A percentile compares a stretch with the other conserved stretches of the same genome.
phyloP scores from a whole-genome alignment of 2,329 filamentous ascomycete genomes.

The Malbranchea zuffiana region DNA sequence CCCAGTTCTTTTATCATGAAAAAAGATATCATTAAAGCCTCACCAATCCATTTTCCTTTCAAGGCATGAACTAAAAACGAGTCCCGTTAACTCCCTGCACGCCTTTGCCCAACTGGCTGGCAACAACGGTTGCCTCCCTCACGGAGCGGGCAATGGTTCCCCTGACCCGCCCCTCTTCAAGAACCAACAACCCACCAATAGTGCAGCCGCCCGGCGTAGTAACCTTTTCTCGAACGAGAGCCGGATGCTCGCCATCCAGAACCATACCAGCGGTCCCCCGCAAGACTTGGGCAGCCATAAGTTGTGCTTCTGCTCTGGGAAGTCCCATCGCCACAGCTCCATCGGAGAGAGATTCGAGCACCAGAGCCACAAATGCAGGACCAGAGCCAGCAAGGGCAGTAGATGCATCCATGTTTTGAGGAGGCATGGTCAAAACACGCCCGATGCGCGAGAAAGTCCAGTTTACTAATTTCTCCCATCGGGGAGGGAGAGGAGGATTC shows the following conservation, averaged over 20 bases:
- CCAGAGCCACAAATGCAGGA: slow-evolving; percentile 49
- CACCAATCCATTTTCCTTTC: too few relatives aligned
- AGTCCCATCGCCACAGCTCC: slow-evolving; percentile 54
- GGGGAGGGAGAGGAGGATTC: slow-evolving; percentile 36
- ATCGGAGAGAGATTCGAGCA: slow-evolving; percentile 50
- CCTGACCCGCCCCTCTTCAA: slow-evolving; percentile 48
- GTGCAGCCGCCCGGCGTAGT: slow-evolving; percentile 53
- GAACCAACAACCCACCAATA: slow-evolving; percentile 49
- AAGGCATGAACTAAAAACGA: slow-evolving; percentile 15
- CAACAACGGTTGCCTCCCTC: slow-evolving; percentile 49
- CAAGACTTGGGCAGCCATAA: slow-evolving; percentile 54
- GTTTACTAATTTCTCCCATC: slow-evolving; percentile 36
- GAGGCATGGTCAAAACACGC: slow-evolving; percentile 40
- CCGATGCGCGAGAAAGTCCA: slow-evolving; percentile 48
- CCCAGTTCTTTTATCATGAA: too few relatives aligned
- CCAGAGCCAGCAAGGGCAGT: slow-evolving; percentile 52
- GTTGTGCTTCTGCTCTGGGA: slow-evolving; percentile 47
- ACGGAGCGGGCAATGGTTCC: slow-evolving; percentile 46
- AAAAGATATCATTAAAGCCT: too few relatives aligned
- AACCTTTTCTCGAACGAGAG: slow-evolving; percentile 49
- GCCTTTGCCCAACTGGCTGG: slow-evolving; percentile 45
- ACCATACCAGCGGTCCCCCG: slow-evolving; percentile 49
- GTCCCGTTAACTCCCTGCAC: slow-evolving; percentile 42
- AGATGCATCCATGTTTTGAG: slow-evolving; percentile 45
- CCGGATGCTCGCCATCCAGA: slow-evolving; percentile 49